Evolutionary conservation across 2,329 filamentous ascomycete genomes (phyloP).

Genomic region (Alternaria infectoria): DNA sequence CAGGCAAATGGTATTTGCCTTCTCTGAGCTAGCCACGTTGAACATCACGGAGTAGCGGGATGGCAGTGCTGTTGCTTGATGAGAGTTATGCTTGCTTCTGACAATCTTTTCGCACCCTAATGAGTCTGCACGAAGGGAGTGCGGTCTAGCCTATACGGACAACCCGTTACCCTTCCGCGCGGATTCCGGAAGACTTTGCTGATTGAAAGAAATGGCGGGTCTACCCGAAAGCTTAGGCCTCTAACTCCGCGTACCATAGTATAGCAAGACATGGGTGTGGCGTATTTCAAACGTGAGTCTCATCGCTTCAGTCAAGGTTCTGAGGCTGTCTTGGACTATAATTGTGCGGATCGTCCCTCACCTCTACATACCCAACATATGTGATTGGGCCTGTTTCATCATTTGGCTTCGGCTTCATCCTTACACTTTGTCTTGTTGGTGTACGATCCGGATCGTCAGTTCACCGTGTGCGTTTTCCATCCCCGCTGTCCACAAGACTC

Average conservation of each 20-base stretch:
- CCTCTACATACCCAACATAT: neutral
- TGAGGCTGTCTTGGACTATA: constrained; percentile 23
- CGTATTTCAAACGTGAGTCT: constrained; percentile 22
- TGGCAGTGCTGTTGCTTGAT: constrained; percentile 18
- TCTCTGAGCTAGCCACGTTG: constrained; percentile 34
- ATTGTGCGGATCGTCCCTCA: constrained; percentile 8
- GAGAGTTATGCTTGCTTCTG: constrained; percentile 18
- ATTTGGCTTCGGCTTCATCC: constrained; percentile 28
- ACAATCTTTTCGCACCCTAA: constrained; percentile 1
- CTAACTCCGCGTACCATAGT: constrained; percentile 14
- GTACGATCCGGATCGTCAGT: constrained; percentile 11
- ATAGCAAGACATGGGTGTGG: constrained; percentile 17
- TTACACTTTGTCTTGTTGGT: constrained; percentile 20
- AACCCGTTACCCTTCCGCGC: constrained; percentile 22
- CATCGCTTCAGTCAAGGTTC: constrained; percentile 7
- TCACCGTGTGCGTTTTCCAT: constrained; percentile 17
- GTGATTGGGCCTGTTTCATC: constrained; percentile 11
- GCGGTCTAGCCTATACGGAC: neutral
- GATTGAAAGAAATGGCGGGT: constrained; percentile 11
- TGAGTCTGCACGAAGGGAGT: constrained; percentile 1
- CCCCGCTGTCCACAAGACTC: constrained; percentile 12
- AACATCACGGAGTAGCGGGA: constrained; percentile 16
- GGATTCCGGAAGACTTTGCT: constrained; percentile 19
- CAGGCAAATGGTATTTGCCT: constrained; percentile 26
- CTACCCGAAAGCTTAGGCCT: constrained; percentile 22